Evolutionary conservation across 2,329 filamentous ascomycete species (phyloP).

Genomic region (Botrytis tulipae): DNA sequence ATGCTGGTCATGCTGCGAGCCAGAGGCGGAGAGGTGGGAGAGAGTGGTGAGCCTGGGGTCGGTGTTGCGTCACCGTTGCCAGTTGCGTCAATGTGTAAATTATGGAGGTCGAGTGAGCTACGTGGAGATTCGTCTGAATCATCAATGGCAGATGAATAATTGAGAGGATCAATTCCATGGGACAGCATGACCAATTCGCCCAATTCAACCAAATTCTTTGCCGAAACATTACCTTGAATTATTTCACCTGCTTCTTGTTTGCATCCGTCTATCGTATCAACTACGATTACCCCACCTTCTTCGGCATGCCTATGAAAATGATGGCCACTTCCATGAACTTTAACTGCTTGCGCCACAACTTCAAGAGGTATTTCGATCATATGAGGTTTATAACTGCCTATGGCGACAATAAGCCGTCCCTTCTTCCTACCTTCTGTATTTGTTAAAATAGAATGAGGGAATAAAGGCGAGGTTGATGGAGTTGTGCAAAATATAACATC

Average conservation of each 20-base stretch:
- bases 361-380: slow-evolving; percentile 85
- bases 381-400: slow-evolving; percentile 65
- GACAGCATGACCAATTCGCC: slow-evolving; percentile 73
- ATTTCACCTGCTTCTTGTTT: slow-evolving; percentile 85
- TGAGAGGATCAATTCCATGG: slow-evolving; percentile 26
- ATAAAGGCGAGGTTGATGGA: slow-evolving; percentile 70
- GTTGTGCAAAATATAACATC: slow-evolving; percentile 91
- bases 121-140: slow-evolving; percentile 23
- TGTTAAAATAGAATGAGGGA: slow-evolving; percentile 71
- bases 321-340: slow-evolving; percentile 50
- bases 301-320: slow-evolving; percentile 67
- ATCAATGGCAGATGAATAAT: slow-evolving; percentile 21
- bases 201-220: slow-evolving; percentile 78
- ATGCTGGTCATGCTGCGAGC: slow-evolving; percentile 10
- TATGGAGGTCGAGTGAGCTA: neutral
- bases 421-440: slow-evolving; percentile 67
- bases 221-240: slow-evolving; percentile 70
- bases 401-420: slow-evolving; percentile 68
- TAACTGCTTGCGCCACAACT: slow-evolving; percentile 63
- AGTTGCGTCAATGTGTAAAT: neutral
- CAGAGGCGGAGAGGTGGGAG: neutral
- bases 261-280: slow-evolving; percentile 71
- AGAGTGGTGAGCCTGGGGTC: neutral
- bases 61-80: slow-evolving; percentile 8
- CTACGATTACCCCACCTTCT: slow-evolving; percentile 65